phyloP scores from a whole-genome alignment of 345 rosid genomes.

The Boechera divaricarpa region DNA sequence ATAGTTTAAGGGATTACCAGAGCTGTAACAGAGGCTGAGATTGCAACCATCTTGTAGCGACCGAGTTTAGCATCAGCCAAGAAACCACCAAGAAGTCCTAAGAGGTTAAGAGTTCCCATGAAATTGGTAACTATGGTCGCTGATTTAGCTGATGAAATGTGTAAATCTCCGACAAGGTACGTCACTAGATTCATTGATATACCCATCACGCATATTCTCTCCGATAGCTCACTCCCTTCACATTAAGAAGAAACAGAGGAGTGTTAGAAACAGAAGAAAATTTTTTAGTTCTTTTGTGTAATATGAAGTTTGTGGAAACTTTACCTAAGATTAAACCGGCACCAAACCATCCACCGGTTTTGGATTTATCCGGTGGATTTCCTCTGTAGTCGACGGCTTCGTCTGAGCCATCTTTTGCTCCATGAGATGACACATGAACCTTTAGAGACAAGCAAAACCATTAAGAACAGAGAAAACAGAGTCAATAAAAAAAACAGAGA shows the following conservation, averaged over 20 bases:
- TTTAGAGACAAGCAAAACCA: slow-evolving; percentile 53
- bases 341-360: slow-evolving; percentile 90
- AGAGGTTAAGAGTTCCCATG: slow-evolving; percentile 89
- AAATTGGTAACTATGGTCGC: slow-evolving; percentile 86
- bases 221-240: slow-evolving; percentile 82
- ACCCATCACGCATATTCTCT: slow-evolving; percentile 92
- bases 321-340: slow-evolving; percentile 92
- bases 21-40: slow-evolving; percentile 69
- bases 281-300: not conserved
- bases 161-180: slow-evolving; percentile 79
- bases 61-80: slow-evolving; percentile 92
- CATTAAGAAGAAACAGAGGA: slow-evolving; percentile 9
- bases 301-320: not conserved
- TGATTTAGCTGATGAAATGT: slow-evolving; percentile 77
- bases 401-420: slow-evolving; percentile 53
- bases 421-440: slow-evolving; percentile 50
- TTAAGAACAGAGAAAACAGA: slow-evolving; percentile 23
- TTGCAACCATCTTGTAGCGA: slow-evolving; percentile 74
- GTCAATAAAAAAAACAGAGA: slow-evolving; percentile 7
- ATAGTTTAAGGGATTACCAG: slow-evolving; percentile 50
- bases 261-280: slow-evolving; percentile 1
- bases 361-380: slow-evolving; percentile 70
- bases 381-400: slow-evolving; percentile 62
- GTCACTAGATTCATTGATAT: slow-evolving; percentile 91
- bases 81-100: slow-evolving; percentile 91